phyloP scores from a whole-genome alignment of 441 rosid species.

The Arabidopsis lyrata region DNA sequence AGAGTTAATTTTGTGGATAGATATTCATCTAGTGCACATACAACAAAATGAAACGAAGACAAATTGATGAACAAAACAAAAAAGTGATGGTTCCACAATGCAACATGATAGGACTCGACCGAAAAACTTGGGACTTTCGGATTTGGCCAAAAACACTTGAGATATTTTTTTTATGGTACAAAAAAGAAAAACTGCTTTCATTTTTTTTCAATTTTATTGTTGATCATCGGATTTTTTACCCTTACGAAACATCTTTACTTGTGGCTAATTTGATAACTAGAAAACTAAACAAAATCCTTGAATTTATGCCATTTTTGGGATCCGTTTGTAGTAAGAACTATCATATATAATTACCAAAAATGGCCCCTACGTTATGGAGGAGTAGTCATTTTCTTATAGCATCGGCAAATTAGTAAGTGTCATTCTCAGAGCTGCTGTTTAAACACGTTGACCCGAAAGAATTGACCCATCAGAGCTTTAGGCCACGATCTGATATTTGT shows the following conservation, averaged over 20 bases:
- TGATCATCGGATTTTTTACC: background rate
- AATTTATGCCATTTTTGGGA: slow-evolving; percentile 7
- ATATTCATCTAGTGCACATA: background rate
- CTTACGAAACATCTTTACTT: background rate
- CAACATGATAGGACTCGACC: background rate
- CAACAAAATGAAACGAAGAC: background rate
- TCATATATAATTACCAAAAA: slow-evolving; percentile 37
- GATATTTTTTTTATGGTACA: too few species aligned
- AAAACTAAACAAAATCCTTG: slow-evolving; percentile 6
- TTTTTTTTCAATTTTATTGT: background rate
- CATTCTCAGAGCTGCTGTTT: slow-evolving; percentile 35
- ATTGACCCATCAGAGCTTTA: slow-evolving; percentile 35
- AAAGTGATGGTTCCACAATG: background rate
- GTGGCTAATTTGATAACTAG: background rate
- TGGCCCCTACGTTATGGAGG: slow-evolving; percentile 21
- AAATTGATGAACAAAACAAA: slow-evolving; percentile 4
- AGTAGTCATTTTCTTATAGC: slow-evolving; percentile 41
- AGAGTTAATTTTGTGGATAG: background rate
- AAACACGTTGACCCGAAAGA: slow-evolving; percentile 41
- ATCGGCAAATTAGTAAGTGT: slow-evolving; percentile 35
- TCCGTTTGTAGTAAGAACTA: background rate
- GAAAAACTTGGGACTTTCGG: background rate
- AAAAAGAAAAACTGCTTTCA: too few species aligned
- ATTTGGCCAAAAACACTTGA: too few species aligned
- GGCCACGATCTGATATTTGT: slow-evolving; percentile 39